Conservation (phyloP, 2,329 filamentous ascomycete species). For the Teratosphaeria destructans region DNA sequence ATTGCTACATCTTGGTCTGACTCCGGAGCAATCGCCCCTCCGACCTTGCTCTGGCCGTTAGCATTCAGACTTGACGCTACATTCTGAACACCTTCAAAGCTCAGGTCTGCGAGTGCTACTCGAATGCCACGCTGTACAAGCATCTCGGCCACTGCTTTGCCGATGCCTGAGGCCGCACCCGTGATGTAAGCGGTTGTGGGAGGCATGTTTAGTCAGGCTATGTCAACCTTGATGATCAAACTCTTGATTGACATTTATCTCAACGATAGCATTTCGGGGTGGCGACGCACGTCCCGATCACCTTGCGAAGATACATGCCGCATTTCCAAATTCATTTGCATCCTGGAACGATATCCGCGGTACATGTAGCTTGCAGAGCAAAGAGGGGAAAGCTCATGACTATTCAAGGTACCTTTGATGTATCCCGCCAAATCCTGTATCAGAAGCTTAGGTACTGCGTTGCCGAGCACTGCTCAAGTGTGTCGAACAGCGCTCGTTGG, state of each 20-base stretch:
- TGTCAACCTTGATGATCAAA: too few species aligned
- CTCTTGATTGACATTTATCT: too few species aligned
- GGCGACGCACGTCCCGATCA: neutral
- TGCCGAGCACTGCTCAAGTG: neutral
- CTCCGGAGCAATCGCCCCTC: neutral
- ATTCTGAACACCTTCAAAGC: conserved; percentile 19
- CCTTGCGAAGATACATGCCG: neutral
- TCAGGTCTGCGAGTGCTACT: conserved; percentile 38
- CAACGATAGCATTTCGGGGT: too few species aligned
- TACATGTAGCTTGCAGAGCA: neutral
- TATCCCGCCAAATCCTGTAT: too few species aligned
- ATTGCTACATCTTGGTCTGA: conserved; percentile 4
- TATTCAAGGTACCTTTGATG: neutral
- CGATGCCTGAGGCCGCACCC: conserved; percentile 26
- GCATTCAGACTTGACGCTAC: conserved; percentile 16
- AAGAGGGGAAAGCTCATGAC: neutral
- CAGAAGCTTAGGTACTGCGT: neutral
- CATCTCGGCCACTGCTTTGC: conserved; percentile 21
- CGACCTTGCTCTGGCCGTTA: neutral
- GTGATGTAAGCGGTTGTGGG: conserved; percentile 11
- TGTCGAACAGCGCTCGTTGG: neutral
- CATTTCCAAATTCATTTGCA: neutral
- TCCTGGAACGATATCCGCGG: neutral
- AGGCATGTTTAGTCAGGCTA: neutral
- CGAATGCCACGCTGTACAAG: conserved; percentile 32